Evolutionary conservation across 768 basidiomycete species (phyloP).

Genomic region (Bullera alba): DNA sequence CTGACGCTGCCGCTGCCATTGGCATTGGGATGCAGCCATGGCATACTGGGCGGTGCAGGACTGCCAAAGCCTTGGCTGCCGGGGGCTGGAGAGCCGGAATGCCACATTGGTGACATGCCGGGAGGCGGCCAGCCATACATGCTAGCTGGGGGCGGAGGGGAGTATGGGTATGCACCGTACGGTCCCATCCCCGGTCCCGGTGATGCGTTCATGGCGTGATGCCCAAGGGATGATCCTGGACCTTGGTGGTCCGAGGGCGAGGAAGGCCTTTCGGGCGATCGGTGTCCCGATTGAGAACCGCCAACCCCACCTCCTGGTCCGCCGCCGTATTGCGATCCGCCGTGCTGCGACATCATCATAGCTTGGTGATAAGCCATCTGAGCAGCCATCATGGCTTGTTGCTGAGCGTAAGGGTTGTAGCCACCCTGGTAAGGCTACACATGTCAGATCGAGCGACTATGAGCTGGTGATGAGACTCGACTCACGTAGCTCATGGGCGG

Average conservation of each 20-base stretch:
- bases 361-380: conserved; percentile 47
- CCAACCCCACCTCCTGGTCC: not conserved
- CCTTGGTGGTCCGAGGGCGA: not conserved
- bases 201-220: no score
- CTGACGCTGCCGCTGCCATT: no score
- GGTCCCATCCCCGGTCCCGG: no score
- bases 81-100: not conserved
- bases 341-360: conserved; percentile 16
- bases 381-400: conserved; percentile 49
- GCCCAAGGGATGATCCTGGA: not conserved
- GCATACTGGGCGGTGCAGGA: not conserved
- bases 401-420: conserved; percentile 42
- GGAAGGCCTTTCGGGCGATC: not conserved
- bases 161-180: no score
- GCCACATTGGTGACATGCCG: not conserved
- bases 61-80: not conserved
- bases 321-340: not conserved
- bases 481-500: conserved; percentile 18
- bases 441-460: not conserved
- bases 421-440: conserved; percentile 21
- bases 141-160: not conserved
- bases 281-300: conserved; percentile 23
- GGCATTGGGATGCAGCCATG: not conserved
- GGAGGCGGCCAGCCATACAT: not conserved
- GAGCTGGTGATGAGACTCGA: not conserved